phyloP scores from a whole-genome alignment of 306 rosid species.

The Cucurbita ficifolia region DNA sequence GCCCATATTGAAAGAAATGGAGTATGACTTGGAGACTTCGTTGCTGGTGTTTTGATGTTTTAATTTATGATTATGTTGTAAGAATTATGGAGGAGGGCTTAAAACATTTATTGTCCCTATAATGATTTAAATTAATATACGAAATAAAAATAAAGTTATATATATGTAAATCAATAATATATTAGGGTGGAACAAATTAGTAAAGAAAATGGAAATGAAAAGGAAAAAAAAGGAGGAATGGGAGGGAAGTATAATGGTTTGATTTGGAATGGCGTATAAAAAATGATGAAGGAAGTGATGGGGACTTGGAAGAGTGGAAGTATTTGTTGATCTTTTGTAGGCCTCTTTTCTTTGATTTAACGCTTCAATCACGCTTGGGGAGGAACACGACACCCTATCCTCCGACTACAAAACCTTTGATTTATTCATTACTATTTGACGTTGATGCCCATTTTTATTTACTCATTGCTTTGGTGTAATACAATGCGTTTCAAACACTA shows the following conservation, averaged over 20 bases:
- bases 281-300: neutral
- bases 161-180: too few species aligned
- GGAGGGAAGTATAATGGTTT: neutral
- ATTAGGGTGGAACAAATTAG: too few species aligned
- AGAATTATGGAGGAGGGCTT: too few species aligned
- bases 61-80: too few species aligned
- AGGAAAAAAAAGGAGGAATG: too few species aligned
- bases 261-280: neutral
- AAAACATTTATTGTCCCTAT: too few species aligned
- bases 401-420: neutral
- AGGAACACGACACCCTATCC: neutral
- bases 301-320: neutral
- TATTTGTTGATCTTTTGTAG: neutral
- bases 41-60: slow-evolving; percentile 37
- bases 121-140: too few species aligned
- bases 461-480: too few species aligned
- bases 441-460: too few species aligned
- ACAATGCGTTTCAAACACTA: too few species aligned
- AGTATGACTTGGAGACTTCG: slow-evolving; percentile 34
- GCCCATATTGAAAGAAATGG: slow-evolving; percentile 52
- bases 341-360: neutral
- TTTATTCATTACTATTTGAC: neutral
- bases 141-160: too few species aligned
- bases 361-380: neutral
- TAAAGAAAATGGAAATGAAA: too few species aligned